Conservation (phyloP, 108 stramenopile genomes). For the Nannochloropsis oceanica region DNA sequence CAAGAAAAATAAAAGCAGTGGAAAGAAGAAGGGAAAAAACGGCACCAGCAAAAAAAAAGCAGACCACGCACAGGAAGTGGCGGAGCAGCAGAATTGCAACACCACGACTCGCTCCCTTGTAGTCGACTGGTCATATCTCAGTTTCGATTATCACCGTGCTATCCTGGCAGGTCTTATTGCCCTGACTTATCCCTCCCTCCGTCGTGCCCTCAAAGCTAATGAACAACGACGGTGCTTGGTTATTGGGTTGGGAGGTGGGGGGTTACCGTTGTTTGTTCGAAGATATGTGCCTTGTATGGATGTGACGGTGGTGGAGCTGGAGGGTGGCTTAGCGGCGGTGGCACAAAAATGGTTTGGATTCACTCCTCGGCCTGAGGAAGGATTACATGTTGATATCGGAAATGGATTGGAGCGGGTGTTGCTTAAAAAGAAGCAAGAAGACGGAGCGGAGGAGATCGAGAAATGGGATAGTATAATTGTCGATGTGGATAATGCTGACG, state of each 20-base stretch:
- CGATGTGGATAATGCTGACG: neutral
- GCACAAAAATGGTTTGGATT: neutral
- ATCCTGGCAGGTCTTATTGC: neutral
- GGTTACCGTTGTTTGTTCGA: neutral
- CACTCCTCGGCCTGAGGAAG: neutral
- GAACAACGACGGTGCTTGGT: neutral
- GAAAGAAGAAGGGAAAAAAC: slow-evolving; percentile 6
- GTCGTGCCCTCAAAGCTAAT: neutral
- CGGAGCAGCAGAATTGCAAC: neutral
- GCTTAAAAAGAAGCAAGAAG: neutral
- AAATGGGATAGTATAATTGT: neutral
- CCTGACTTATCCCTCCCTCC: neutral
- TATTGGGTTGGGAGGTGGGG: neutral
- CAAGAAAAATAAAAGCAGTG: slow-evolving; percentile 11
- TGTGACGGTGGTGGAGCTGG: neutral
- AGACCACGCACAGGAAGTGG: neutral
- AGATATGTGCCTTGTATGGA: neutral
- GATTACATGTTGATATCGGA: neutral
- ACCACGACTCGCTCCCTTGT: neutral
- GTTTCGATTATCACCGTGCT: slow-evolving; percentile 24
- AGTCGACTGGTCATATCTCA: slow-evolving; percentile 12
- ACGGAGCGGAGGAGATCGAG: neutral
- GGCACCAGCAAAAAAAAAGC: slow-evolving; percentile 1
- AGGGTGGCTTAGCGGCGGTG: neutral
- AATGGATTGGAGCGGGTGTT: neutral